A percentile compares a stretch with the other conserved stretches of the same genome.
phyloP scores from a whole-genome alignment of 257 asterid species.

The Solanum megistacrolobum region DNA sequence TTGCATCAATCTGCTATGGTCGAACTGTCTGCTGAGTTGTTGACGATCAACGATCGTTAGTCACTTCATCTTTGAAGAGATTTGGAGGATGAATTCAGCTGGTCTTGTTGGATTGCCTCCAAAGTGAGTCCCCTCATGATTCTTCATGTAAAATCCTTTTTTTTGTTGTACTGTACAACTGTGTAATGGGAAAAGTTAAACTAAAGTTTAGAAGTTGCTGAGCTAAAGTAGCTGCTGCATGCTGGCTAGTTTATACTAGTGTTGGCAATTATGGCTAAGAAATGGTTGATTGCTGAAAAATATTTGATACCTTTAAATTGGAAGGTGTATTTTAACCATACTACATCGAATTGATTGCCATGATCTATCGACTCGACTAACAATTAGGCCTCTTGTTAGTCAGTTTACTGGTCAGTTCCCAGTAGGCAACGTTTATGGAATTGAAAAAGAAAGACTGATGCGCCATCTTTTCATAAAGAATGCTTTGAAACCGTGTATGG shows the following conservation, averaged over 20 bases:
- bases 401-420: not conserved
- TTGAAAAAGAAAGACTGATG: not conserved
- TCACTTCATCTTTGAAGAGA: not conserved
- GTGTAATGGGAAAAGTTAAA: not conserved
- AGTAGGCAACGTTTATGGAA: not conserved
- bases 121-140: not conserved
- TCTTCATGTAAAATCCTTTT: not conserved
- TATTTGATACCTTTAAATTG: not conserved
- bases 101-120: not conserved
- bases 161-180: not conserved
- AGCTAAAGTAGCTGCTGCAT: not conserved
- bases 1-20: constrained; percentile 1
- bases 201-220: not conserved
- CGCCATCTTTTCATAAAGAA: not conserved
- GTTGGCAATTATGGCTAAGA: not conserved
- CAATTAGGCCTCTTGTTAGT: not conserved
- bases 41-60: not conserved
- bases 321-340: not conserved
- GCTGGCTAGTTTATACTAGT: not conserved
- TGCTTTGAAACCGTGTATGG: not conserved
- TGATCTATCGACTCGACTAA: not conserved
- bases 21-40: not conserved
- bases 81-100: not conserved
- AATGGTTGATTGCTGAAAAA: not conserved
- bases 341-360: not conserved